Evolutionary conservation across 2,329 filamentous ascomycete species (phyloP), one percentile per base, ranked within the genome.

Genomic region (Monosporascus sp.): DNA sequence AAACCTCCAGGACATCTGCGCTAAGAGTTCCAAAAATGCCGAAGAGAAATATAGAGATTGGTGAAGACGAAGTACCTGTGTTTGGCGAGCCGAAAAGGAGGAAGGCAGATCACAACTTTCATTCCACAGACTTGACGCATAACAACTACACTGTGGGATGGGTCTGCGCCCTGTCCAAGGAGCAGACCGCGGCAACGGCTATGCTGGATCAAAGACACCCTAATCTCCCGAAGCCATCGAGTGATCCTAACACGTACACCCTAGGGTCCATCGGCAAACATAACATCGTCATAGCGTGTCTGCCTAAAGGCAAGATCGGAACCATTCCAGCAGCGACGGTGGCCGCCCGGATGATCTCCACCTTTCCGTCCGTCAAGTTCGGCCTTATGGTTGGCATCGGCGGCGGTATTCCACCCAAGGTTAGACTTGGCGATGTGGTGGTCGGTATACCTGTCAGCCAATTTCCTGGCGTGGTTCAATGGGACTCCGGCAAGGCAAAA

Each of bases 361-460:
- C 62, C 4, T 74, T 73, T 54, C 57, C 60, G 15, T 55, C 52
- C 20, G 69, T 74, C 36, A 63, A 58, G 20, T 63, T 75, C 38
- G 67, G 66, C 2, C 60, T 78, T 1, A 68, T 78, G 65, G 72
- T 77, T 1, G 74, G 74, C 18, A 71, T 77, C 39, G 73, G 70
- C 14, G 60, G 64, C 24, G 65, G 62, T 18, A 48, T 62, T 36
- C 54, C 60, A 14, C 48, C 49, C 2, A 51, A 59, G 38, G 50
- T 64, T 25, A 51, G 57, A 18, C 54, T 66, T 1, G 61, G 63
- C 11, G 63, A 65, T 54, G 53, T 65, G 1, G 62, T 66, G 2
- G 60, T 65, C 14, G 52, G 62, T 34, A 49, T 50, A 5, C 57
- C 62, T 1, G 31, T 5, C 3, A 50, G 37, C 36, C n/a, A 34